Base-by-base conservation (phyloP, 2,329 filamentous ascomycete species). In the Penicillium decumbens region DNA sequence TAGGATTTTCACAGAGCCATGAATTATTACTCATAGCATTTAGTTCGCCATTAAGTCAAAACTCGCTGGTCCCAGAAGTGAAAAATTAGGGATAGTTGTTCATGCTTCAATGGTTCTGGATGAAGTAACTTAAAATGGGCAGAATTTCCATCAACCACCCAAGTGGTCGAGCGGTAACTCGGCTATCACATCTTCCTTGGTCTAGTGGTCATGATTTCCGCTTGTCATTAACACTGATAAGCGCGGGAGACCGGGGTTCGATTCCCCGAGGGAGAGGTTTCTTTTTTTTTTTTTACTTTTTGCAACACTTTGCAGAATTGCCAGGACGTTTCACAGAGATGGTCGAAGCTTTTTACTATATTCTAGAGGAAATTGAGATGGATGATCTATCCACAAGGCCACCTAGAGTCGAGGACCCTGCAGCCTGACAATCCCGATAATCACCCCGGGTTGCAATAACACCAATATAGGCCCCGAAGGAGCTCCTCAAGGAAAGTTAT, bases 191-290 rank as follows among this genome's bases (percentile, higher is more conserved):
- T 61, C 59, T 61, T 61, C 59, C 59, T 61, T 68, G 66, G 65
- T 67, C 65, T 69, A 69, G 66, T 68, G 65, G 66, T 68, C 65
- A 68, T 68, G 66, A 68, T 68, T 64, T 68, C 65, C 67, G 65
- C 65, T 67, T 68, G 65, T 68, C 66, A 68, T 53, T 58, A 62
- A 52, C 5, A 57, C 54, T 39, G 51, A 57, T 54, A 57, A 65
- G 65, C 65, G 65, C 67, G 65, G 66, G 60, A 65, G 65, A 65
- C 67, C 66, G 63, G 62, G 63, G 65, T 68, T 67, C 65, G 65
- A 69, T 69, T 66, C 66, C 63, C 59, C 59, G 57, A 61, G 65
- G 63, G 65, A 65, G 61, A 61, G 60, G 2, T 62, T 66, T 63
- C 32, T 60, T 62, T 62, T 65, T 53, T 2, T 27, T 28, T 28